phyloP scores from a whole-genome alignment of 202 grass and related monocot species.

The Panicum virgatum region DNA sequence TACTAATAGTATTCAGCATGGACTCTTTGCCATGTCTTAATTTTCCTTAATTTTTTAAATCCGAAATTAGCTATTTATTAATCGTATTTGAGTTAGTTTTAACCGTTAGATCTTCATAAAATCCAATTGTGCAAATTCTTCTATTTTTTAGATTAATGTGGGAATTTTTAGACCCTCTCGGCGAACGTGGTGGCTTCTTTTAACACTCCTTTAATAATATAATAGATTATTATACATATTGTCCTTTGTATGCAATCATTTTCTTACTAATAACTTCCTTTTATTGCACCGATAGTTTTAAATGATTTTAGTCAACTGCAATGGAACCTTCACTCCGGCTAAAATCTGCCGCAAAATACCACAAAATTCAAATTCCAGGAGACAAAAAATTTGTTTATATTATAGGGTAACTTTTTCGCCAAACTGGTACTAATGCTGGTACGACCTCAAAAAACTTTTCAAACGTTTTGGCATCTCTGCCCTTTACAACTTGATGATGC shows the following conservation, averaged over 20 bases:
- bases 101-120: no score
- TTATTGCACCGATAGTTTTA: neutral
- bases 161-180: no score
- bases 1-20: no score
- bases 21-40: no score
- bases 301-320: neutral
- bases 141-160: no score
- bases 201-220: no score
- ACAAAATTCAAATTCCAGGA: neutral
- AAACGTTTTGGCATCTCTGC: neutral
- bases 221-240: no score
- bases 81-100: no score
- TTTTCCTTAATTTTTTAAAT: no score
- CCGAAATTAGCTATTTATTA: no score
- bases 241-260: neutral
- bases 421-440: neutral
- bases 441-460: neutral
- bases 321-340: rapidly evolving
- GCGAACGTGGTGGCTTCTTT: no score
- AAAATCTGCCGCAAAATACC: neutral
- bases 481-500: neutral
- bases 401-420: neutral
- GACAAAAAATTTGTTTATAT: neutral
- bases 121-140: no score
- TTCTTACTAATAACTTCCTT: neutral